Base-by-base conservation (phyloP, 2,329 filamentous ascomycete genomes). In the Huntiella abstrusa region DNA sequence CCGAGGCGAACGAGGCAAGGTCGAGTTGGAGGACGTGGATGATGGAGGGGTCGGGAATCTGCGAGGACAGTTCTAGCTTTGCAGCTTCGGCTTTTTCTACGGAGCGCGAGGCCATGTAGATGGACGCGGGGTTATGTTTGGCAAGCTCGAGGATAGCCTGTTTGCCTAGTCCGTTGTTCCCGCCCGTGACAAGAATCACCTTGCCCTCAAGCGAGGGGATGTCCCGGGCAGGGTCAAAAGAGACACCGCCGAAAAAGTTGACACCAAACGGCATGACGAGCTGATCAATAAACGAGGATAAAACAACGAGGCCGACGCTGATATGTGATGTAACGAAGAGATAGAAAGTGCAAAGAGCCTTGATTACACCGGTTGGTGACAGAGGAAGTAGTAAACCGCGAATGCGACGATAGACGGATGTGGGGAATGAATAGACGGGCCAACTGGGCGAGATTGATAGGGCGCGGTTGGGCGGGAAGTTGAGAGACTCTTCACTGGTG, bases 61-160 rank as follows among this genome's bases (percentile, higher is more conserved):
- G 37, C 5, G 43, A 16, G 13, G 39, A 28, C 35, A 53, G 41
- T 40, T 45, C 46, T 35, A 43, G 22, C 19, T 50, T 49, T 15
- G 49, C 50, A 22, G 43, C 19, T n/a, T 62, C 54, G 4, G 64
- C 50, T 46, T 68, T 71, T 11, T 56, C 44, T 4, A 54, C 44
- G 40, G 57, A 65, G 48, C 69, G 68, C 28, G 66, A 65, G 5
- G 60, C 64, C 19, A 70, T 62, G 43, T 68, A 65, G 46, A 72
- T 62, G 19, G 62, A 53, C 2, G 55, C 50, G 0, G 68, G 66
- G 1, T 59, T 55, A 17, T 60, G 60, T 12, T 59, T 53, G 15
- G 67, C 66, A 37, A 69, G 56, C 38, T 58, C 52, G 10, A 55
- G 48, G 17, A 59, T 57, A 41, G 64, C 65, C 5, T 52, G 49